A percentile compares a stretch with the other conserved stretches of the same genome.
Evolutionary conservation across 2,329 filamentous ascomycete genomes (phyloP).

Genomic region (Lecanoromycetidae sp.): DNA sequence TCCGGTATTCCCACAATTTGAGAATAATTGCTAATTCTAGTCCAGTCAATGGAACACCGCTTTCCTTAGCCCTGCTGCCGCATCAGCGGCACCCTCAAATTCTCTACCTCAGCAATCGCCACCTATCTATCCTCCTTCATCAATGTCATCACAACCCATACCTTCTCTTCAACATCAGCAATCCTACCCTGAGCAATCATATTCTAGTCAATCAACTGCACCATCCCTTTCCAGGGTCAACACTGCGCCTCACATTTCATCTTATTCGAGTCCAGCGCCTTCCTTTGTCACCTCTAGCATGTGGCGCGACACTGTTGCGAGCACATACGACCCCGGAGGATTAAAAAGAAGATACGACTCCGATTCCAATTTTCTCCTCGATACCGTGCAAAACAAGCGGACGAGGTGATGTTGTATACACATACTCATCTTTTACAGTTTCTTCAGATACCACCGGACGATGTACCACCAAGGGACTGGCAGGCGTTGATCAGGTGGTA

Average conservation of each 20-base stretch:
- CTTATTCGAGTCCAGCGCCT: conserved; percentile 10
- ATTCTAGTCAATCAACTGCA: conserved; percentile 9
- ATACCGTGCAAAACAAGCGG: conserved; percentile 12
- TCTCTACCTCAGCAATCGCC: conserved; percentile 29
- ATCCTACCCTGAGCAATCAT: conserved; percentile 39
- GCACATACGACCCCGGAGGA: conserved; percentile 21
- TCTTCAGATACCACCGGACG: not conserved
- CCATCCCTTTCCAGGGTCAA: conserved; percentile 30
- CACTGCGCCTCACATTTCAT: conserved; percentile 31
- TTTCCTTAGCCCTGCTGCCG: conserved; percentile 59
- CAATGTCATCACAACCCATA: conserved; percentile 35
- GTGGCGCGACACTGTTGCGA: conserved; percentile 62
- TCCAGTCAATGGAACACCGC: conserved; percentile 86
- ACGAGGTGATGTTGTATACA: not conserved
- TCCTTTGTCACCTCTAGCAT: conserved; percentile 56
- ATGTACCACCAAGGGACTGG: not conserved
- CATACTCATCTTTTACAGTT: not conserved
- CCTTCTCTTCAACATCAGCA: conserved; percentile 40
- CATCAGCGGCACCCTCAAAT: conserved; percentile 18
- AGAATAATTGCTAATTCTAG: conserved; percentile 18
- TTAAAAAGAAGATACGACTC: conserved; percentile 17
- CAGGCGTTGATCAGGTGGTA: not conserved
- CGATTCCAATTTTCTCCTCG: conserved; percentile 6
- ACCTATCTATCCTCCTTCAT: conserved; percentile 32
- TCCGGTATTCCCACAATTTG: not conserved